These are phyloP conservation scores for Blastocystis sp. DNA, from an alignment of 352 stramenopile species.

Conservation along the genomic window DNA sequence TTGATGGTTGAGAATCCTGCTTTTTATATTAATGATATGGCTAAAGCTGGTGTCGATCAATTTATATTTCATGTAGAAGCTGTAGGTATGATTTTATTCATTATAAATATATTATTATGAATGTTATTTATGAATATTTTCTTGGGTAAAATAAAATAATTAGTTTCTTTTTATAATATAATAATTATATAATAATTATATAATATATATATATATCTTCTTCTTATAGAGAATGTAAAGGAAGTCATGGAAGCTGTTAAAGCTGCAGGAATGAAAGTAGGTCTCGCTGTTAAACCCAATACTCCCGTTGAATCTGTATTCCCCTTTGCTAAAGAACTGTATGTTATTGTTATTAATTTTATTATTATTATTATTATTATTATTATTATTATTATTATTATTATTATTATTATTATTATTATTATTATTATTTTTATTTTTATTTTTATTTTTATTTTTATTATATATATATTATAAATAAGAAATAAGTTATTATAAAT, in stretches of 20 bases:
- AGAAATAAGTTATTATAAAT: constrained; percentile 61
- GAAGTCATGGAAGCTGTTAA: constrained; percentile 43
- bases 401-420: constrained; percentile 1
- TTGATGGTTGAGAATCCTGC: constrained; percentile 85
- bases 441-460: constrained; percentile 11
- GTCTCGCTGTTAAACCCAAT: constrained; percentile 73
- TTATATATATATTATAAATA: constrained; percentile 11
- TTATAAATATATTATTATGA: too few relatives aligned
- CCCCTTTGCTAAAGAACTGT: constrained; percentile 40
- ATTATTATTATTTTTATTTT: constrained; percentile 23
- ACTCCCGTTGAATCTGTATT: constrained; percentile 67
- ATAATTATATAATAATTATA: constrained; percentile 40
- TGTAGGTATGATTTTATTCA: constrained; percentile 48
- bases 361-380: too few relatives aligned
- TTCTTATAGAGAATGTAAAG: constrained; percentile 17
- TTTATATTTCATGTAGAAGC: constrained; percentile 87
- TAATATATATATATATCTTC: constrained; percentile 7
- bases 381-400: too few relatives aligned
- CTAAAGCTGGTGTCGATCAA: constrained; percentile 69
- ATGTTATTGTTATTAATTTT: too few relatives aligned
- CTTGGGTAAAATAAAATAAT: too few relatives aligned
- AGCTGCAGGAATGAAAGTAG: constrained; percentile 68
- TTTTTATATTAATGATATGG: constrained; percentile 79
- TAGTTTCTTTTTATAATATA: constrained; percentile 62
- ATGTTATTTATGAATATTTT: too few relatives aligned